Evolutionary conservation across 2,329 filamentous ascomycete genomes (phyloP).

Genomic region (Bipolaris zeicola): DNA sequence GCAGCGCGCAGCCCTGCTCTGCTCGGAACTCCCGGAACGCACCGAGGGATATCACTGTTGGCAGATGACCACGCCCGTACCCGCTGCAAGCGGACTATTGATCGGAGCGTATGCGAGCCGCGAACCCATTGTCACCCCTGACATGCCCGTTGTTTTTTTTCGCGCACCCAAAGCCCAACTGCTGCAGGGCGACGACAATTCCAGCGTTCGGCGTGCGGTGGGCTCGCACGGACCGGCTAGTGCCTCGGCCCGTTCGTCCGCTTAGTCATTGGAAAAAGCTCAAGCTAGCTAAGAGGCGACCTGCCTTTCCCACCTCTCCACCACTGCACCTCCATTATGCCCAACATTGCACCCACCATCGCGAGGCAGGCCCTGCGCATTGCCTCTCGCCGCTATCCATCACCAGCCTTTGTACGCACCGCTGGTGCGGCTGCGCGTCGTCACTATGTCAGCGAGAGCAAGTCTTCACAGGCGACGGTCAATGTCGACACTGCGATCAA

Average conservation of each 20-base stretch:
- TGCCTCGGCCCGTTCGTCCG: slow-evolving; percentile 1
- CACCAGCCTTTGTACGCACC: slow-evolving; percentile 48
- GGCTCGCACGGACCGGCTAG: neutral
- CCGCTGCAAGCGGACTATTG: neutral
- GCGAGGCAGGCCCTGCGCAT: slow-evolving; percentile 74
- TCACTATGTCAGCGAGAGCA: slow-evolving; percentile 83
- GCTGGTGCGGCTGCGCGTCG: slow-evolving; percentile 57
- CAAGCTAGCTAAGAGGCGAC: slow-evolving; percentile 8
- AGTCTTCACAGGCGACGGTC: slow-evolving; percentile 79
- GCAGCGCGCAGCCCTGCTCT: slow-evolving; percentile 7
- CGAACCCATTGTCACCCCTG: neutral
- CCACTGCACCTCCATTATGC: slow-evolving; percentile 47
- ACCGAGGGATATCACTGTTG: slow-evolving; percentile 5
- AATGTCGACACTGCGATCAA: slow-evolving; percentile 82
- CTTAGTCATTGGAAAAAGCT: slow-evolving; percentile 6
- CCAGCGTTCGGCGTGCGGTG: neutral
- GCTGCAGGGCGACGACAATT: neutral
- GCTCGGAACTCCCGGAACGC: slow-evolving; percentile 13
- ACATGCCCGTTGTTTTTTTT: neutral
- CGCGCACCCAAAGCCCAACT: neutral
- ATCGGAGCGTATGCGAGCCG: neutral
- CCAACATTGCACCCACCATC: slow-evolving; percentile 64
- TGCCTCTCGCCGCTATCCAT: slow-evolving; percentile 58
- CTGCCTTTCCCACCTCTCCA: slow-evolving; percentile 6
- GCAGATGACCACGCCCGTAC: slow-evolving; percentile 1